Conservation (phyloP, 2,329 filamentous ascomycete genomes). For the Cladophialophora psammophila region DNA sequence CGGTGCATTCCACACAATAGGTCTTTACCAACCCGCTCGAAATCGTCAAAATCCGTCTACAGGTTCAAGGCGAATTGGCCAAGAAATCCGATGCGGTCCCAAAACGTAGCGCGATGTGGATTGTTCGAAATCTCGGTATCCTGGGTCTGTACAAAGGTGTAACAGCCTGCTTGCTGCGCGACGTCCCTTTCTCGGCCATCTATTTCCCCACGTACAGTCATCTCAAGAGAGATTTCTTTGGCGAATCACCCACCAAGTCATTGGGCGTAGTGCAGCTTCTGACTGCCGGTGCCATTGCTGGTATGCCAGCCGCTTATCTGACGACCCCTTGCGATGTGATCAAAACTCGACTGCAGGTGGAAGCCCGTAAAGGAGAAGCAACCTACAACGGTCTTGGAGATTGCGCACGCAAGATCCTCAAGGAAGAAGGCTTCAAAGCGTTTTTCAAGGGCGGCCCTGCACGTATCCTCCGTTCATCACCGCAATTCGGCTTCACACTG, state of each 20-base stretch:
- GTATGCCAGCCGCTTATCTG: constrained; percentile 90
- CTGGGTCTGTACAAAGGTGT: constrained; percentile 97
- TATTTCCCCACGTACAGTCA: constrained; percentile 98
- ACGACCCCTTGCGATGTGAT: constrained; percentile 98
- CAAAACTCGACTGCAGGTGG: constrained; percentile 97
- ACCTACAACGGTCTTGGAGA: constrained; percentile 87
- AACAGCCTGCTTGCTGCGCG: constrained; percentile 89
- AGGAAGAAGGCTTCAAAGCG: constrained; percentile 90
- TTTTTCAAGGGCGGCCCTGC: constrained; percentile 99
- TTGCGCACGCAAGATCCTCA: constrained; percentile 80
- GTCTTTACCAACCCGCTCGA: constrained; percentile 98
- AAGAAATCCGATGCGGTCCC: constrained; percentile 83
- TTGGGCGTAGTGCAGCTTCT: constrained; percentile 90
- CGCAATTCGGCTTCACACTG: constrained; percentile 97
- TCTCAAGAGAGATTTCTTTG: constrained; percentile 91
- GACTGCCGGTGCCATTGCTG: constrained; percentile 90
- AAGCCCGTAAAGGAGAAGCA: constrained; percentile 93
- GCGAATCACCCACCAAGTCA: constrained; percentile 81
- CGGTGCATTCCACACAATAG: constrained; percentile 53
- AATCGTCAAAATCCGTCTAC: constrained; percentile 98
- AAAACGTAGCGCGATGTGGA: constrained; percentile 95
- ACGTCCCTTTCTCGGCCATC: constrained; percentile 97
- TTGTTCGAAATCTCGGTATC: constrained; percentile 91
- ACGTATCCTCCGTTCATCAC: constrained; percentile 91
- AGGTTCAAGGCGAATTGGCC: constrained; percentile 94